Percentiles rank a stretch among this genome's conserved stretches.
Evolutionary conservation across 2,329 filamentous ascomycete species (phyloP).

Genomic region (Paracorniculantispora psalliotae): DNA sequence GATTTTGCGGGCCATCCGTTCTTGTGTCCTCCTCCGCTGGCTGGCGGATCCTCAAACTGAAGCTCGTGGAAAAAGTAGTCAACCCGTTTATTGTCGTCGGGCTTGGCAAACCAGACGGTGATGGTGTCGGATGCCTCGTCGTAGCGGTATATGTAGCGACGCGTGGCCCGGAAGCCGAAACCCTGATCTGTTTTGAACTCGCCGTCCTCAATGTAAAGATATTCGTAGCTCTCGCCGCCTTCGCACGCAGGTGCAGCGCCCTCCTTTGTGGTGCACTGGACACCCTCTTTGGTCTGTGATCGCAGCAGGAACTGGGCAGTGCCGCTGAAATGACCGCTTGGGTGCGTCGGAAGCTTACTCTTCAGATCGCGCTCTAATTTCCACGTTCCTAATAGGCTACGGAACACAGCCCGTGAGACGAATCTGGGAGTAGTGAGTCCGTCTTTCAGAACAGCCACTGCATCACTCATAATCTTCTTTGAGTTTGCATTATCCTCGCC

Average conservation of each 20-base stretch:
- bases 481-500: conserved; percentile 35
- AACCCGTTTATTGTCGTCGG: conserved; percentile 54
- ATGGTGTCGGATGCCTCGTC: conserved; percentile 54
- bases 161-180: conserved; percentile 53
- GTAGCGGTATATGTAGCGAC: conserved; percentile 71
- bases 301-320: conserved; percentile 61
- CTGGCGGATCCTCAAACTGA: conserved; percentile 47
- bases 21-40: conserved; percentile 26
- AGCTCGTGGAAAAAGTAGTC: conserved; percentile 74
- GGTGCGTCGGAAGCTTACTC: conserved; percentile 51
- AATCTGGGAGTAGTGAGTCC: conserved; percentile 45
- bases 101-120: conserved; percentile 69
- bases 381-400: conserved; percentile 68
- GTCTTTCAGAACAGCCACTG: conserved; percentile 35
- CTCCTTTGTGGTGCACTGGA: conserved; percentile 28
- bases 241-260: conserved; percentile 9
- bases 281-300: conserved; percentile 50
- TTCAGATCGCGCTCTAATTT: conserved; percentile 52
- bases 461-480: conserved; percentile 40
- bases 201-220: conserved; percentile 65
- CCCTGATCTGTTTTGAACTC: conserved; percentile 55
- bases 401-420: conserved; percentile 62
- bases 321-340: conserved; percentile 60
- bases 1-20: conserved; percentile 58
- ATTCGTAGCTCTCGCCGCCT: conserved; percentile 45